Evolutionary conservation across 805 yeast species (phyloP), one percentile per base, ranked within the genome.

Genomic region (Starmerella vitae): DNA sequence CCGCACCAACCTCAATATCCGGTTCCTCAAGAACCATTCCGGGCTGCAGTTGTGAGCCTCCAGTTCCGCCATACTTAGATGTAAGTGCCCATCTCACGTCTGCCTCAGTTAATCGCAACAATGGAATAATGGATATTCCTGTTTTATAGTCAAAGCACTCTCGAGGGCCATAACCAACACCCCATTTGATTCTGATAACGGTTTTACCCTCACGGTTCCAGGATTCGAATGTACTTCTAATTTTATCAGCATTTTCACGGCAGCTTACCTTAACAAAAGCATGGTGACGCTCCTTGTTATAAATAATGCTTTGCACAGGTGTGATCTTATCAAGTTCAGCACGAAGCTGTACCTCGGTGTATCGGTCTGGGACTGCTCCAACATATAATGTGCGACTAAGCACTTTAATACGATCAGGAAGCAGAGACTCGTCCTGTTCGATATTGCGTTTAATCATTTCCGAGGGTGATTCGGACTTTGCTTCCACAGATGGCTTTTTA

Each of bases 141-240:
- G 78, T 78, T 55, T 78, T 86, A 61, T 91, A 91, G 61, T 91
- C 93, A 59, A 94, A 83, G 65, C 97, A 88, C 59, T 91, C 97
- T 65, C 98, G 75, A 39, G 98, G 98, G 4, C 98, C 98, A 55
- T 81, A 91, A 1, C 98, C 98, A 46, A 91, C 97, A 49, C 97
- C 98, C 98, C 98, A 91, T 57, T 95, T 72, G 4, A 93, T 82
- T 61, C 97, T 73, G 50, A 91, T 65, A 49, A 73, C 64, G 56
- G 65, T 62, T 8, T 71, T 59, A 30, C 79, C 78, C 45, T 76
- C 77, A 49, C 76, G 74, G 54, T 74, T 74, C 42, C 55, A 52
- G 30, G 60, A 59, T 22, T 69, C 70, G 63, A 86, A 84, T 30
- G 75, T 71, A 30, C 71, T 66, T 42, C 84, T 70, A 12, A 85